These are phyloP conservation scores for Coniochaeta sp. DNA, from an alignment of 2,329 filamentous ascomycete species.

Conservation along the genomic window DNA sequence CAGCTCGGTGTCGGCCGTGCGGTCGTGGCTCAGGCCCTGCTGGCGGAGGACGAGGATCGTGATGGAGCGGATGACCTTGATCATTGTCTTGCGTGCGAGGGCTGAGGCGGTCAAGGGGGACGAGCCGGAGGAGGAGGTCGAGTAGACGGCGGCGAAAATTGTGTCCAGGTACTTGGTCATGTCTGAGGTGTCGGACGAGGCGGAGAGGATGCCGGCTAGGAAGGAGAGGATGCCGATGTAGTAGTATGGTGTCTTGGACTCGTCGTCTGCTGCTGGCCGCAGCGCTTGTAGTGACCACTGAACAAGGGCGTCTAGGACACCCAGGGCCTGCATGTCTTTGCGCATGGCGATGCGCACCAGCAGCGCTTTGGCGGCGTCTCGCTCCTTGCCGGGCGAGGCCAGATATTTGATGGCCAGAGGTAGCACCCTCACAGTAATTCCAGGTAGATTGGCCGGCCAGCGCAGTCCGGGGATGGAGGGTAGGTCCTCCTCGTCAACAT, in stretches of 20 bases:
- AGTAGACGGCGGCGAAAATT: conserved; percentile 60
- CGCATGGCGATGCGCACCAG: conserved; percentile 77
- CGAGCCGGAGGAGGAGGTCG: conserved; percentile 38
- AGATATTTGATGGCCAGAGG: conserved; percentile 67
- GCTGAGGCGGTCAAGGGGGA: conserved; percentile 61
- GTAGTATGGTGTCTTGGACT: conserved; percentile 53
- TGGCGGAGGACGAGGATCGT: conserved; percentile 58
- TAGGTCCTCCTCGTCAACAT: conserved; percentile 37
- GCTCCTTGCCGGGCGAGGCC: conserved; percentile 72
- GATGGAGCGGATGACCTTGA: conserved; percentile 78
- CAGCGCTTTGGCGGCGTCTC: conserved; percentile 77
- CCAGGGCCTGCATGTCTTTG: conserved; percentile 77
- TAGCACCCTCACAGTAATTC: conserved; percentile 63
- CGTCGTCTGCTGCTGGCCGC: conserved; percentile 30
- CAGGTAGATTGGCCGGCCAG: conserved; percentile 56
- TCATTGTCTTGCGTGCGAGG: conserved; percentile 69
- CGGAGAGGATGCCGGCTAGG: conserved; percentile 63
- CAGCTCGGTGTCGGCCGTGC: conserved; percentile 39
- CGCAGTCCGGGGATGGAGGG: conserved; percentile 38
- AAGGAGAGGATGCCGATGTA: conserved; percentile 76
- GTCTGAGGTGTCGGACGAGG: conserved; percentile 66
- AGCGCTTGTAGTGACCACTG: conserved; percentile 63
- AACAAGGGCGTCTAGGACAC: conserved; percentile 61
- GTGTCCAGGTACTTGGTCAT: conserved; percentile 58
- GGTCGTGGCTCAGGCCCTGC: conserved; percentile 23